Evolutionary conservation across 371 early-diverging fungal species (phyloP).

Genomic region (Amoeboaphelidium protococcarum): DNA sequence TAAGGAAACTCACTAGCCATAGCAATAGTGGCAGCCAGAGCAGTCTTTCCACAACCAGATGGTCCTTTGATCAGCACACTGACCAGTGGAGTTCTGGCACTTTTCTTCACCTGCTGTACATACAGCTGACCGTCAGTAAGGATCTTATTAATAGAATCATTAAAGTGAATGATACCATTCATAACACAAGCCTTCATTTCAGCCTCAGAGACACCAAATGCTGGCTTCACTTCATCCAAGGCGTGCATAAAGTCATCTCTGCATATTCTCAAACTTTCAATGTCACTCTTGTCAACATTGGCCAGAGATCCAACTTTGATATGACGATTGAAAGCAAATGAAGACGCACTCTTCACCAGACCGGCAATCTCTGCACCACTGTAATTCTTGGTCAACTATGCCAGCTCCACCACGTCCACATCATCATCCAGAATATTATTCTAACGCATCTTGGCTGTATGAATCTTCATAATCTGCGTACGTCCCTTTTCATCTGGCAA

Average conservation of each 20-base stretch:
- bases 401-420: slow-evolving; percentile 71
- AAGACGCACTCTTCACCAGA: slow-evolving; percentile 92
- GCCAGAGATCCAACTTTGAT: slow-evolving; percentile 66
- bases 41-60: slow-evolving; percentile 88
- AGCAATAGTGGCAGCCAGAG: slow-evolving; percentile 88
- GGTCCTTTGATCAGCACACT: slow-evolving; percentile 50
- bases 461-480: slow-evolving; percentile 13
- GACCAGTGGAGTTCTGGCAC: slow-evolving; percentile 55
- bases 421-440: slow-evolving; percentile 62
- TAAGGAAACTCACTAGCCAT: slow-evolving; percentile 86
- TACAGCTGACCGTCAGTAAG: slow-evolving; percentile 52
- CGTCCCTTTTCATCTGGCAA: slow-evolving; percentile 21
- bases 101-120: slow-evolving; percentile 60
- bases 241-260: slow-evolving; percentile 83
- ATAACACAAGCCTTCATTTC: slow-evolving; percentile 59
- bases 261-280: slow-evolving; percentile 62
- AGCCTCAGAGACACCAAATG: slow-evolving; percentile 88
- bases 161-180: slow-evolving; percentile 61
- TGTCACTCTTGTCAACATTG: slow-evolving; percentile 44
- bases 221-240: slow-evolving; percentile 85
- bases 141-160: slow-evolving; percentile 37
- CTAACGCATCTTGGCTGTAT: slow-evolving; percentile 39
- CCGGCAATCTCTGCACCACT: slow-evolving; percentile 98
- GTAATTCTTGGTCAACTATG: slow-evolving; percentile 88
- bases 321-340: slow-evolving; percentile 95